Conservation (phyloP, 2,329 filamentous ascomycete genomes). For the Fusarium stilboides region DNA sequence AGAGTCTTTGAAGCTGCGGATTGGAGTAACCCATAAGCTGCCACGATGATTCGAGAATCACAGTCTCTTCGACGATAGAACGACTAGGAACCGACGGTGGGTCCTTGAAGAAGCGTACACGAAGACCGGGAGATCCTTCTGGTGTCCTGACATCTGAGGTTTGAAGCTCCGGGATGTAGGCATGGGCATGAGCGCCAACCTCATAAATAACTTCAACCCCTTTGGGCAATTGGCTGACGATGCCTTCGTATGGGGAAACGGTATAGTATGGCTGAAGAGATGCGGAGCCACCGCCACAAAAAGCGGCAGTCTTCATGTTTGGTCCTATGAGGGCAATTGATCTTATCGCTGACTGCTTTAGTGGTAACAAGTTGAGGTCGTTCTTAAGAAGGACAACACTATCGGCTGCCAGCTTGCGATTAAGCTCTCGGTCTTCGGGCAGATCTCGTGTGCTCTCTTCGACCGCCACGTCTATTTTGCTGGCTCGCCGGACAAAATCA, state of each 20-base stretch:
- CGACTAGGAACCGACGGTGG: not conserved
- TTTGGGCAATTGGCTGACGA: not conserved
- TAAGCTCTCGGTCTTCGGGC: not conserved
- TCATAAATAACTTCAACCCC: not conserved
- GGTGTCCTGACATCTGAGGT: not conserved
- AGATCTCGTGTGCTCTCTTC: not conserved
- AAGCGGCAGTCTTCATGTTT: constrained; percentile 3
- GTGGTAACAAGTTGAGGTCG: not conserved
- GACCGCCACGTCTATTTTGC: not conserved
- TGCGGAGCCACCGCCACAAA: constrained; percentile 5
- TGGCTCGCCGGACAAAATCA: not conserved
- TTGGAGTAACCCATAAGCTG: constrained; percentile 4
- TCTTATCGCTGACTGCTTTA: not conserved
- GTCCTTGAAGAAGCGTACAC: not conserved
- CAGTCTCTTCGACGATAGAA: not conserved
- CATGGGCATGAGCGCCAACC: not conserved
- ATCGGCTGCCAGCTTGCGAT: not conserved
- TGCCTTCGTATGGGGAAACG: constrained; percentile 1
- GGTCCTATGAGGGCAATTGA: constrained; percentile 4
- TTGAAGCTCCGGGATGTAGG: no score
- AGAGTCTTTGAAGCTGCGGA: not conserved
- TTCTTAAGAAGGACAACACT: constrained; percentile 1
- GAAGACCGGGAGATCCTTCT: not conserved
- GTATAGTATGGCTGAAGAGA: constrained; percentile 8
- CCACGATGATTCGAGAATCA: not conserved